These are phyloP conservation scores for Fusarium azukiicola DNA, from an alignment of 2,329 filamentous ascomycete species.

Conservation along the genomic window DNA sequence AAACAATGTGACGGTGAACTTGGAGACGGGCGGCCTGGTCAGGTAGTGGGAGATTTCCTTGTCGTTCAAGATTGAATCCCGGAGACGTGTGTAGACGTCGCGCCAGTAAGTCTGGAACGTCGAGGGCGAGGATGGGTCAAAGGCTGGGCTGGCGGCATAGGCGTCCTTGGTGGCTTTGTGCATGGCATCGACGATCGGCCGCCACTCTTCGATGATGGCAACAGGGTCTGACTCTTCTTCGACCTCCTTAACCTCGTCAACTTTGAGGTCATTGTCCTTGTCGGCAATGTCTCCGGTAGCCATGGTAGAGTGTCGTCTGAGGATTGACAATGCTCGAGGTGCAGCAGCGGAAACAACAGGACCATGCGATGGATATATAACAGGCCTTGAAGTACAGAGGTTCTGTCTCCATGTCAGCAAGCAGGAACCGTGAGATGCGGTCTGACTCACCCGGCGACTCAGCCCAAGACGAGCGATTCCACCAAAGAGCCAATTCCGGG, in stretches of 20 bases:
- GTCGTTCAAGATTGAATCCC: not conserved
- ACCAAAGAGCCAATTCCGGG: not conserved
- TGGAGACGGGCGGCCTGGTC: conserved; percentile 19
- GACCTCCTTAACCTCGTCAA: not conserved
- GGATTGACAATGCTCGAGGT: not conserved
- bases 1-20: conserved; percentile 26
- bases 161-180: conserved; percentile 8
- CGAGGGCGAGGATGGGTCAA: conserved; percentile 7
- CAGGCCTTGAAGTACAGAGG: not conserved
- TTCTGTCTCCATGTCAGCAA: not conserved
- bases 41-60: conserved; percentile 20
- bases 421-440: not conserved
- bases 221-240: not conserved
- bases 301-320: not conserved
- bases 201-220: conserved; percentile 25
- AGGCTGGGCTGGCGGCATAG: conserved; percentile 18
- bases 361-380: not conserved
- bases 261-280: not conserved
- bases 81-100: conserved; percentile 15
- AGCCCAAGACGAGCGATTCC: not conserved
- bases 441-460: conserved; percentile 1
- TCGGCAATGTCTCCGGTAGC: not conserved
- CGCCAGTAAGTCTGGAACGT: conserved; percentile 33
- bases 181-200: conserved; percentile 9
- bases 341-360: not conserved